phyloP scores from a whole-genome alignment of 345 rosid species.

The Eucalyptus cloeziana region DNA sequence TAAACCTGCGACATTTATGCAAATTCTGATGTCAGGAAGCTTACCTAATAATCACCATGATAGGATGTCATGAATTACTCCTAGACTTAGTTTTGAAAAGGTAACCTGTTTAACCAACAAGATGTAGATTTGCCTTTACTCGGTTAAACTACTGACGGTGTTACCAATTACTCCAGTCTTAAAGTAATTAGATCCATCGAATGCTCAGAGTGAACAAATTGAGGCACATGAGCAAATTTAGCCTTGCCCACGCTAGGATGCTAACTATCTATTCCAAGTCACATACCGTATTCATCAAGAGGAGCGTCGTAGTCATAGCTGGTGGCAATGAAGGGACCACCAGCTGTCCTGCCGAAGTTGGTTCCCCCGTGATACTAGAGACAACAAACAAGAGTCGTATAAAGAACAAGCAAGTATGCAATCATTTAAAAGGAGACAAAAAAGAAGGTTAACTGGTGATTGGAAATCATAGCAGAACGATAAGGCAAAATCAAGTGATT shows the following conservation, averaged over 20 bases:
- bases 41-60: not conserved
- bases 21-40: not conserved
- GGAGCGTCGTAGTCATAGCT: slow-evolving; percentile 49
- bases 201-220: not conserved
- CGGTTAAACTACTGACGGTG: not conserved
- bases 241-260: not conserved
- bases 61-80: not conserved
- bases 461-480: too few species aligned
- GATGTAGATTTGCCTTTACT: not conserved
- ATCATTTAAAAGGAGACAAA: not conserved
- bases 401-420: not conserved
- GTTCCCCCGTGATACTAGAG: slow-evolving; percentile 43
- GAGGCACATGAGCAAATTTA: not conserved
- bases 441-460: not conserved
- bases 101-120: not conserved
- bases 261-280: not conserved
- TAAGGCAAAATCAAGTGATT: not conserved
- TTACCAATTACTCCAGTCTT: not conserved
- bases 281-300: slow-evolving; percentile 31
- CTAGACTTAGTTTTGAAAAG: not conserved
- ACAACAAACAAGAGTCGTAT: not conserved
- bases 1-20: slow-evolving; percentile 5
- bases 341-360: slow-evolving; percentile 33
- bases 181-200: not conserved
- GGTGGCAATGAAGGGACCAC: slow-evolving; percentile 37